Base-by-base conservation (phyloP, 2,329 filamentous ascomycete species). In the Aureobasidium lini region DNA sequence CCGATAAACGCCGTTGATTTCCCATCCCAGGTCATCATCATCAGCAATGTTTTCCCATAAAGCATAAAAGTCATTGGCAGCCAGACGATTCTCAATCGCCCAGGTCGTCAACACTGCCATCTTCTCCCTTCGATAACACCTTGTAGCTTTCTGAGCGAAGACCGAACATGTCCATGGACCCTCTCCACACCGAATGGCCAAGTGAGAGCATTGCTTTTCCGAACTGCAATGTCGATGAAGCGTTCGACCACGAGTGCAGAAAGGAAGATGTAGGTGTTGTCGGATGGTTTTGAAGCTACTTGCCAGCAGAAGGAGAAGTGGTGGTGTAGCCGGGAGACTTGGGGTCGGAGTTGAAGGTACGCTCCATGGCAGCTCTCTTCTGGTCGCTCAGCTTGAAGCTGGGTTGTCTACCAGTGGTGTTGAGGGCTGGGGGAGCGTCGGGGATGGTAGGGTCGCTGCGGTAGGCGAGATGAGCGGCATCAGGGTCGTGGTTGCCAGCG, bases 331-430 rank as follows among this genome's bases (percentile, higher is more conserved):
- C 48, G 6, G 46, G 16, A 34, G 32, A n/a, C 46, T 53, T 63
- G 9, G 54, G 42, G 5, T 62, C 18, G 15, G 44, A 49, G 31
- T 28, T 52, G 42, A 71, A 53, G 61, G 68, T 64, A 46, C 63
- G 59, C 63, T 68, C 67, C 62, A 68, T 67, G 49, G 64, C 57
- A 28, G 64, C 61, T 7, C 70, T 63, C 64, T 69, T 70, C 62
- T 64, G 62, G 53, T 72, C 69, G 13, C 62, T 60, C 63, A 63
- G 61, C 49, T 65, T 68, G 64, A 66, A 71, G 57, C 67, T 70
- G 59, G 66, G 68, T 59, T 65, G 60, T 34, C 67, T 62, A 2
- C 43, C 43, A 7, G 18, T 23, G 23, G 23, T 18, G 31, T 29
- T 7, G 11, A 59, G 50, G 31, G 60, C 63, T 42, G 66, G 64